These are phyloP conservation scores for Coelastrella sp. DNA, from an alignment of 139 green algal genomes.

Conservation along the genomic window DNA sequence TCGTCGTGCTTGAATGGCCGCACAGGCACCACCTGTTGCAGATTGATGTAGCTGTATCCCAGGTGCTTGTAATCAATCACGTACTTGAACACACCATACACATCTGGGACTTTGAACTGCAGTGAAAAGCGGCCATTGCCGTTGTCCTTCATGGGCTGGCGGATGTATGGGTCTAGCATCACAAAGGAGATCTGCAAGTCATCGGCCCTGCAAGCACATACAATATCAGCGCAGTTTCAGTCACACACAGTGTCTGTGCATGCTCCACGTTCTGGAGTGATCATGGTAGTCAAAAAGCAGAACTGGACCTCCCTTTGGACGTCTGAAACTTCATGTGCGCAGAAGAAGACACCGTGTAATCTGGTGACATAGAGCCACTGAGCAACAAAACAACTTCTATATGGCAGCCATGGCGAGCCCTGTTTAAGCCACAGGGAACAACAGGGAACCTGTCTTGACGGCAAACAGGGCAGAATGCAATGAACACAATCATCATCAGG, in stretches of 20 bases:
- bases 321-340: too few relatives aligned
- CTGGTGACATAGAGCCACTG: too few relatives aligned
- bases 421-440: too few relatives aligned
- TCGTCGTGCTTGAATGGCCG: constrained; percentile 96
- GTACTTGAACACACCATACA: constrained; percentile 99
- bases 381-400: too few relatives aligned
- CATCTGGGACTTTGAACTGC: constrained; percentile 83
- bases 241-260: background rate
- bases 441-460: too few relatives aligned
- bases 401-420: too few relatives aligned
- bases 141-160: constrained; percentile 78
- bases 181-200: constrained; percentile 95
- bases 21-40: constrained; percentile 81
- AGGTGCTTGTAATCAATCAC: constrained; percentile 86
- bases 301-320: too few relatives aligned
- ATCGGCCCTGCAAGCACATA: constrained; percentile 65
- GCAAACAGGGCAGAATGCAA: background rate
- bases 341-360: too few relatives aligned
- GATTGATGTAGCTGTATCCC: constrained; percentile 85
- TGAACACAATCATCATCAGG: background rate
- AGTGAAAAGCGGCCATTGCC: constrained; percentile 71
- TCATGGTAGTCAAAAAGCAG: background rate
- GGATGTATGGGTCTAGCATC: constrained; percentile 96
- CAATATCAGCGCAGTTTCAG: background rate
- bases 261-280: background rate